phyloP scores from a whole-genome alignment of 2,329 filamentous ascomycete genomes.

The Fusarium armeniacum region DNA sequence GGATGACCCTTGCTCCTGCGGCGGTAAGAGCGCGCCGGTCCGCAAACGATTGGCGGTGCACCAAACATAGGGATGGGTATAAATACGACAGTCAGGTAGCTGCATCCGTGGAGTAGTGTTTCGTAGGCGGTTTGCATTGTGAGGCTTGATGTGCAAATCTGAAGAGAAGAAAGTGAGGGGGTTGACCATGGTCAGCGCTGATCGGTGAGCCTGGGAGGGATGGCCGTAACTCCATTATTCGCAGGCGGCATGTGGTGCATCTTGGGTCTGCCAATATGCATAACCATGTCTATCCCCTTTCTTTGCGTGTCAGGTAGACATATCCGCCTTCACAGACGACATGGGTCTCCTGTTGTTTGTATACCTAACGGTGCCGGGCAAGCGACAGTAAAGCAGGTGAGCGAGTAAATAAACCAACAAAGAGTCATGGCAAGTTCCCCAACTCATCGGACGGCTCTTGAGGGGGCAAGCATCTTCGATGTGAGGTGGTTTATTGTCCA shows the following conservation, averaged over 20 bases:
- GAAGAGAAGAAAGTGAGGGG: conserved; percentile 41
- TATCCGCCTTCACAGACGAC: conserved; percentile 4
- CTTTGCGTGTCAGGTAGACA: background rate
- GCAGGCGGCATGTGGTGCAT: conserved; percentile 17
- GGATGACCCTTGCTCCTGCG: conserved; percentile 52
- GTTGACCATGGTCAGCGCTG: conserved; percentile 40
- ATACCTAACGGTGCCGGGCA: background rate
- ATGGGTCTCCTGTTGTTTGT: conserved; percentile 3
- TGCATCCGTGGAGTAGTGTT: conserved; percentile 14
- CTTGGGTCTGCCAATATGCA: background rate
- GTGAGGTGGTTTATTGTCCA: background rate
- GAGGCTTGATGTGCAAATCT: conserved; percentile 40
- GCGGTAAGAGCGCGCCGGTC: conserved; percentile 56
- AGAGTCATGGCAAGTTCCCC: background rate
- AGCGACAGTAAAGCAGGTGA: background rate
- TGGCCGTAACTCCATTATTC: conserved; percentile 21
- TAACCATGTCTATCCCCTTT: background rate
- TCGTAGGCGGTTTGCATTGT: conserved; percentile 13
- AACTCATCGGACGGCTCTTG: background rate
- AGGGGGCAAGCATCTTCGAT: background rate
- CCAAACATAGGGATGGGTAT: conserved; percentile 1
- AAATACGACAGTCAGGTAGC: conserved; percentile 3
- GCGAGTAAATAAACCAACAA: too few species aligned
- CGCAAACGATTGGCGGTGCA: conserved; percentile 46
- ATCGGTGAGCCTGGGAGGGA: conserved; percentile 45